Evolutionary conservation across 371 early-diverging fungal genomes (phyloP), one percentile per base, ranked within the genome.

Genomic region (Apophysomyces trapeziformis): DNA sequence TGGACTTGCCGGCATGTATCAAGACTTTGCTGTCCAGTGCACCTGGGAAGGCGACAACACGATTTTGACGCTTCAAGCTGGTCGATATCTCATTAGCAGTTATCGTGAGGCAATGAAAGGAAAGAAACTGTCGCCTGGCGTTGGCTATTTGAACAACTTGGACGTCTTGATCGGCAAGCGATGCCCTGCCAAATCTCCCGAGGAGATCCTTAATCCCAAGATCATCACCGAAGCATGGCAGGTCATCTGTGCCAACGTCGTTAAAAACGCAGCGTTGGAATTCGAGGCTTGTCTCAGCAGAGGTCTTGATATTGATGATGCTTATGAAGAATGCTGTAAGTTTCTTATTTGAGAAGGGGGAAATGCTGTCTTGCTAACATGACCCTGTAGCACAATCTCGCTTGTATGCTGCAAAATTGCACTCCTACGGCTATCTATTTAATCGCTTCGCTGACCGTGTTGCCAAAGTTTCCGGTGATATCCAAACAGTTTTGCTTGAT

Each of bases 11-110:
- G 85, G 86, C 46, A 89, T 93, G 73, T 94, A 93, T 80, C 85
- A 88, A 64, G 95, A 95, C 79, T 96, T 95, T 80, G 93, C 95
- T 50, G 95, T 95, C 32, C 95, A 95, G 68, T 95, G 95, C 80
- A 95, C 96, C 38, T 95, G 95, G 96, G 96, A 93, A 73, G 93
- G 93, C 67, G 93, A 93, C 77, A 95, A 95, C 75, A 95, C 95
- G 61, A 93, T 96, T 58, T 79, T 95, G 75, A 93, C 94, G 5
- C 86, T 95, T 60, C 96, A 96, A 73, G 85, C 92, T 37, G 96
- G 96, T 54, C 90, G 96, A 67, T 96, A 94, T 71, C 81, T 96
- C 64, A 90, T 96, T 59, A 80, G 84, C 65, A 90, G 92, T 60
- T 93, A 91, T 72, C 88, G 90, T 38, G 93, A 93, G 56, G 90